Percentiles rank a stretch among this genome's conserved stretches.
phyloP scores from a whole-genome alignment of 1,284 basidiomycete genomes.

The Apiotrichum siamense region DNA sequence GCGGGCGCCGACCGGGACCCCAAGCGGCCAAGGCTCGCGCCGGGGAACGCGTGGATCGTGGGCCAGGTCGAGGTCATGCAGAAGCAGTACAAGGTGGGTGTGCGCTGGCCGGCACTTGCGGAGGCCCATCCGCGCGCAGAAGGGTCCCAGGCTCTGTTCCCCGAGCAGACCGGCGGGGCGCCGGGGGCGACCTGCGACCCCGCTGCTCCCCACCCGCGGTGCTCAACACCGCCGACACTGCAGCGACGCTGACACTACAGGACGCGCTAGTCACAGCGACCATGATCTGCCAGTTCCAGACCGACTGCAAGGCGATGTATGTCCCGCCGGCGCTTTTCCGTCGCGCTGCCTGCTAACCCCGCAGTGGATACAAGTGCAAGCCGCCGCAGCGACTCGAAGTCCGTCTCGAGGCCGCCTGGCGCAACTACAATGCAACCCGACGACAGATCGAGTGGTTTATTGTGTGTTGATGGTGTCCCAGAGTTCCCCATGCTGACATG shows the following conservation, averaged over 20 bases:
- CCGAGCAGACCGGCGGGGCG: too few relatives aligned
- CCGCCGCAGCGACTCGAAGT: slow-evolving; percentile 19
- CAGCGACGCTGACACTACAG: slow-evolving; percentile 12
- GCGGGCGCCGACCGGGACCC: slow-evolving; percentile 5
- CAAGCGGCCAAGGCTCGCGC: slow-evolving; percentile 13
- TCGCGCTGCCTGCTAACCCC: not conserved
- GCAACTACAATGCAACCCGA: slow-evolving; percentile 23
- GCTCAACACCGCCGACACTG: not conserved
- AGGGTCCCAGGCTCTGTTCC: too few relatives aligned
- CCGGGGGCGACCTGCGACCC: too few relatives aligned
- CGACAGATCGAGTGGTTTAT: slow-evolving; percentile 32
- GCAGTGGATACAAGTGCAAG: slow-evolving; percentile 9
- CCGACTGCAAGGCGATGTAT: slow-evolving; percentile 22
- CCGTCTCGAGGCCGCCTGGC: slow-evolving; percentile 24
- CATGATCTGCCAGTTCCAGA: slow-evolving; percentile 25
- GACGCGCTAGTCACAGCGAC: slow-evolving; percentile 25
- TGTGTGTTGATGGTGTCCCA: slow-evolving; percentile 13
- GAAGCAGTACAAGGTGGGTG: slow-evolving; percentile 22
- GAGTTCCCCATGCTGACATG: not conserved
- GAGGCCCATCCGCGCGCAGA: too few relatives aligned
- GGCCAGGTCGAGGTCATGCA: slow-evolving; percentile 24
- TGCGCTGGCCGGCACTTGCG: not conserved
- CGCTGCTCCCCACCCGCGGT: not conserved
- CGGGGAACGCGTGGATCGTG: slow-evolving; percentile 26
- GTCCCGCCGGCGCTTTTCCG: slow-evolving; percentile 3